phyloP scores from a whole-genome alignment of 768 basidiomycete genomes.

The Leccinellum rugosiceps region DNA sequence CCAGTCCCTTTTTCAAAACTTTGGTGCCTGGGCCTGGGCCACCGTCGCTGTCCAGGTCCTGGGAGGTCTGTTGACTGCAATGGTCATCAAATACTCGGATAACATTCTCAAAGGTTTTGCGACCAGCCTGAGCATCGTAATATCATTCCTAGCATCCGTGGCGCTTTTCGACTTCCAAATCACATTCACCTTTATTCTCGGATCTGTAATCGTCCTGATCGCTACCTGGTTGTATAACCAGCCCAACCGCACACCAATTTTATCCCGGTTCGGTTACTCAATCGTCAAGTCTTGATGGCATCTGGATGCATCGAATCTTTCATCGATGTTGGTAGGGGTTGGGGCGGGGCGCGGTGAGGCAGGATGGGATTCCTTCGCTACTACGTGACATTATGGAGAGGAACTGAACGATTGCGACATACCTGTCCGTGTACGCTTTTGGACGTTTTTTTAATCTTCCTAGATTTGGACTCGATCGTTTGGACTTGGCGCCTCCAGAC shows the following conservation, averaged over 20 bases:
- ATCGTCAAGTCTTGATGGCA: slow-evolving; percentile 22
- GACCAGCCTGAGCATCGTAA: slow-evolving; percentile 89
- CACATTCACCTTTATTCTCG: slow-evolving; percentile 81
- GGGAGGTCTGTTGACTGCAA: slow-evolving; percentile 88
- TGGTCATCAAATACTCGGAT: slow-evolving; percentile 93
- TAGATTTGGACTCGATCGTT: slow-evolving; percentile 28
- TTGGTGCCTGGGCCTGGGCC: slow-evolving; percentile 89
- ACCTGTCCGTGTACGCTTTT: slow-evolving; percentile 17
- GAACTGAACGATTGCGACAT: slow-evolving; percentile 17
- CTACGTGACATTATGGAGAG: neutral
- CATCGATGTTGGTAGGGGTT: neutral
- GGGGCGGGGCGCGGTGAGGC: neutral
- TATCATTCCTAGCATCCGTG: slow-evolving; percentile 91
- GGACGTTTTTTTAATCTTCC: slow-evolving; percentile 22
- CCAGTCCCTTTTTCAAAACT: slow-evolving; percentile 71
- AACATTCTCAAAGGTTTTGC: slow-evolving; percentile 95
- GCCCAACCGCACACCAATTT: slow-evolving; percentile 38
- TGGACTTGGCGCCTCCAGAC: slow-evolving; percentile 18
- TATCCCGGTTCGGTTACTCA: slow-evolving; percentile 27
- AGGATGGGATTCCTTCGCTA: slow-evolving; percentile 1
- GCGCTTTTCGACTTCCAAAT: slow-evolving; percentile 88
- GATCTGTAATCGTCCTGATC: slow-evolving; percentile 76
- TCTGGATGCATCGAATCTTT: slow-evolving; percentile 1
- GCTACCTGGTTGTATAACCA: slow-evolving; percentile 94
- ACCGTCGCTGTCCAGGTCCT: slow-evolving; percentile 86